Evolutionary conservation across 108 stramenopile genomes (phyloP).

Genomic region (Pseudonitzschia multiseries): DNA sequence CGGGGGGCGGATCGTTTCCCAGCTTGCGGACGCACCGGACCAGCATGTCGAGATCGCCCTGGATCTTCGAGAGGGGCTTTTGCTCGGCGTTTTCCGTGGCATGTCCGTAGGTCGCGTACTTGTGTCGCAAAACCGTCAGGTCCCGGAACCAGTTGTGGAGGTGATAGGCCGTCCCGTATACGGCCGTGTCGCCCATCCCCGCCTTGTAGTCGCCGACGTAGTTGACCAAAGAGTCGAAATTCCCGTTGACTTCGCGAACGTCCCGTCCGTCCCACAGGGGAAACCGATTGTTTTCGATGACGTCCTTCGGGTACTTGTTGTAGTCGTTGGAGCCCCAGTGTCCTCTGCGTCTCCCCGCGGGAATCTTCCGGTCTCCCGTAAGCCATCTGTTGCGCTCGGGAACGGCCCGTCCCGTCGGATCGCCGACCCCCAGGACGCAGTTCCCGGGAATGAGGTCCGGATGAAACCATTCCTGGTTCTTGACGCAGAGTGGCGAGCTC

Average conservation of each 20-base stretch:
- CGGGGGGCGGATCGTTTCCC: neutral
- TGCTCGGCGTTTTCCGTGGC: neutral
- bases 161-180: slow-evolving; percentile 5
- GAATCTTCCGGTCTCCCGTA: neutral
- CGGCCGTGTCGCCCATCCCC: neutral
- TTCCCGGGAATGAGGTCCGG: slow-evolving; percentile 3
- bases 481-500: slow-evolving; percentile 43
- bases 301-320: slow-evolving; percentile 15
- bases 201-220: neutral
- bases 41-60: slow-evolving; percentile 7
- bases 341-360: neutral
- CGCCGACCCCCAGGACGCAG: slow-evolving; percentile 5
- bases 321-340: neutral
- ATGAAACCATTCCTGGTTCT: slow-evolving; percentile 23
- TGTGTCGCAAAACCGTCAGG: slow-evolving; percentile 2
- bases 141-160: slow-evolving; percentile 18
- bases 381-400: neutral
- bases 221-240: neutral
- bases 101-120: slow-evolving; percentile 16
- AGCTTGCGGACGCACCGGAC: slow-evolving; percentile 8
- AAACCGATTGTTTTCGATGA: neutral
- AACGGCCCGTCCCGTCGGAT: neutral
- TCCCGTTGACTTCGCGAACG: slow-evolving; percentile 9
- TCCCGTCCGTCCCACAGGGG: slow-evolving; percentile 16
- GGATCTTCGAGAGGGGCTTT: neutral